Base-by-base conservation (phyloP, 1,284 basidiomycete genomes). In the Pseudomicrostroma phylloplanum region DNA sequence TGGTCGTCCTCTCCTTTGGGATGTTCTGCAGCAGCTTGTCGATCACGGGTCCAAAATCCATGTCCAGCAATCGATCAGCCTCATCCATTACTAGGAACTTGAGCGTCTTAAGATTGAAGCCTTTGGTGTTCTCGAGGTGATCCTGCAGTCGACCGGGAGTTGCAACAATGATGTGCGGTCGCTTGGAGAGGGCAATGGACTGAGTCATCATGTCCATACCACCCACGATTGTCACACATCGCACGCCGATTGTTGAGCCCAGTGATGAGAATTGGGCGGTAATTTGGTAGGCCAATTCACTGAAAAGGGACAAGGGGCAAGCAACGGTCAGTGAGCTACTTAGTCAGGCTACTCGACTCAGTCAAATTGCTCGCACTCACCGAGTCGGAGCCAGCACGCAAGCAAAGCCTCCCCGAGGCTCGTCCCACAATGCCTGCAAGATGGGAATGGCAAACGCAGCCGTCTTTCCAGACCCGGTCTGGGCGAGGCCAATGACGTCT, bases 81-180 rank as follows among this genome's bases (percentile, higher is more conserved):
- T 99, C 96, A 75, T 99, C 96, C 74, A 99, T 84, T 19, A 96
- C 96, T 73, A 99, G 81, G 79, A 92, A 98, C 80, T 92, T 90
- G 61, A 99, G 81, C 13, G 82, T 85, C 71, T 91, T 85, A 70
- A 99, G 80, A 71, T 87, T 92, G 81, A 99, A 99, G 0, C 96
- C 96, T 80, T 98, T 98, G 2, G 96, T 98, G 75, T 94, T 94
- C 80, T 98, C 93, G 56, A 99, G 81, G 80, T 99, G 96, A 80
- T 97, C 92, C 74, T 93, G 86, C 72, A 99, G 81, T 64, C 96
- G 86, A 68, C 96, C 96, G 0, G 96, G 96, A 0, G 96, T 98
- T 26, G 93, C 94, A n/a, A 99, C 92, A 51, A 99, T 85, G 55
- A 99, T 85, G 81, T 99, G 75, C 2, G 73, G 75, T 13, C 74